A percentile compares a stretch with the other conserved stretches of the same genome.
phyloP scores from a whole-genome alignment of 306 rosid genomes.

The Cucurbita moschata region DNA sequence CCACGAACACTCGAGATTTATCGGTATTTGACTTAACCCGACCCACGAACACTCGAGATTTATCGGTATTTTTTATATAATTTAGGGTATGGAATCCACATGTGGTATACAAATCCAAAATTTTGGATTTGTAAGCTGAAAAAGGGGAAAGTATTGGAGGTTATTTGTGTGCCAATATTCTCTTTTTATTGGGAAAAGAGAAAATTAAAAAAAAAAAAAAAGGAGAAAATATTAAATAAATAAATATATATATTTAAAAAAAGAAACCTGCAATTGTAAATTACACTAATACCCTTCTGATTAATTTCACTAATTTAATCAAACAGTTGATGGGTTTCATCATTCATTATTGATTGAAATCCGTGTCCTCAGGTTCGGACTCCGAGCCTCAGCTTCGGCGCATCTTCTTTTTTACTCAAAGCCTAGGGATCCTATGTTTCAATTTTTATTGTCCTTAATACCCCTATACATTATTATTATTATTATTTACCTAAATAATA shows the following conservation, averaged over 20 bases:
- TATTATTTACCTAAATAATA: too few species aligned
- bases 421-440: conserved; percentile 38
- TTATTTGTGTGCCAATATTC: conserved; percentile 1
- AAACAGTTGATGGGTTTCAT: conserved; percentile 13
- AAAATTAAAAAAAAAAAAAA: background rate
- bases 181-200: conserved; percentile 2
- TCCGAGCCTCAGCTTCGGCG: conserved; percentile 15
- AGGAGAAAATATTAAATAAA: too few species aligned
- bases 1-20: too few species aligned
- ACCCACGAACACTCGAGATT: too few species aligned
- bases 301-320: conserved; percentile 6
- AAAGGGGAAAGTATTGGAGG: background rate
- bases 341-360: conserved; percentile 16
- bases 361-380: conserved; percentile 9
- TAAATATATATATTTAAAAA: too few species aligned
- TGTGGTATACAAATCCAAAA: background rate
- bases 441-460: background rate
- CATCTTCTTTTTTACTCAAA: conserved; percentile 6
- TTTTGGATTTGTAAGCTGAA: background rate
- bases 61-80: background rate
- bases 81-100: background rate
- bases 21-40: too few species aligned
- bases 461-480: background rate
- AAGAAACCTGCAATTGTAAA: background rate
- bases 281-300: conserved; percentile 5